Conservation (phyloP, 495 filamentous ascomycete species). For the Rusavskia elegans region DNA sequence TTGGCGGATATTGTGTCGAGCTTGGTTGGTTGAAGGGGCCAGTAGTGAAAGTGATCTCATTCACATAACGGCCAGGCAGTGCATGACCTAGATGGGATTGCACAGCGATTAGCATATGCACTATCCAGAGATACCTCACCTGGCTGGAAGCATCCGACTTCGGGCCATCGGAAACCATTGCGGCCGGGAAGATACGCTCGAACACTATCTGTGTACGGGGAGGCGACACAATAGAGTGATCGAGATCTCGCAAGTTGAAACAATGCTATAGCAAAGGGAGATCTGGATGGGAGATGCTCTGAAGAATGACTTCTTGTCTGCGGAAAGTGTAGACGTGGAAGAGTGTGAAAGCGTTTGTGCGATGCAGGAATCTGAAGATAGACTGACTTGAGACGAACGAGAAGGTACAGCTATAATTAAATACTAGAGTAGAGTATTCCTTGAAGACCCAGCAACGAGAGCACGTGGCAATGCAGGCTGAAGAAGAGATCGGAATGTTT, state of each 20-base stretch:
- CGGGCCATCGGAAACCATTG: too few species aligned
- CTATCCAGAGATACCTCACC: neutral
- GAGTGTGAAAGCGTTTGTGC: neutral
- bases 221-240: too few species aligned
- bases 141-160: neutral
- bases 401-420: neutral
- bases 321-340: too few species aligned
- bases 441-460: slow-evolving; percentile 2
- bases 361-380: neutral
- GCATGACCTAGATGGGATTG: neutral
- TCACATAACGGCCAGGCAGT: neutral
- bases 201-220: too few species aligned
- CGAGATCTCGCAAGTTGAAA: too few species aligned
- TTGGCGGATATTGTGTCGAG: neutral
- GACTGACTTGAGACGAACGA: neutral
- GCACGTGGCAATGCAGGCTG: neutral
- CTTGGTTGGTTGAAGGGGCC: neutral
- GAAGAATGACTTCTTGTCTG: too few species aligned
- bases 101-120: neutral
- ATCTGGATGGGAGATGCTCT: too few species aligned
- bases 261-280: too few species aligned
- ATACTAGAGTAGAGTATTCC: neutral
- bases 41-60: neutral
- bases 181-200: too few species aligned
- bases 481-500: neutral